Base-by-base conservation (phyloP, 306 rosid genomes). In the Castanopsis chinensis region DNA sequence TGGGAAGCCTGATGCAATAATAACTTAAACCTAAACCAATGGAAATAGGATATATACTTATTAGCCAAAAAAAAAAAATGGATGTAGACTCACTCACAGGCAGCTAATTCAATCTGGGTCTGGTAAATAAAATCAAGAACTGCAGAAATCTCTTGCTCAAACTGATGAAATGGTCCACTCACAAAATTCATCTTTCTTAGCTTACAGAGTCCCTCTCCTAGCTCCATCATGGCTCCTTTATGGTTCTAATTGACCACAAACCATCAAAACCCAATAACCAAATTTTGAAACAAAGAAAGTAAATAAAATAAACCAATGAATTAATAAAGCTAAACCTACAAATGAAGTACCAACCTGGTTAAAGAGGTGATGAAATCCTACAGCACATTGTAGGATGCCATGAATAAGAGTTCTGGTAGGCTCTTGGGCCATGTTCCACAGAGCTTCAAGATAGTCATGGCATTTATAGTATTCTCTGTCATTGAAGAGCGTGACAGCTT, bases 91-190 rank as follows among this genome's bases (percentile, higher is more conserved):
- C 61, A 89, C 99, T 87, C 83, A 92, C 97, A 92, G 23, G 99
- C 99, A 54, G 99, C 99, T 76, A 92, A 78, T 80, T 94, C 97
- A 51, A 94, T 94, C 85, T 94, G 99, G n/a, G 97, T 94, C 20
- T 86, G 83, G 83, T 91, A 94, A 79, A 92, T 86, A 56, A 94
- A 94, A 21, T 94, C 90, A 55, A 94, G 81, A 74, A 81, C 91
- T 13, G 88, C 91, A 79, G 97, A 88, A 83, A 90, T 91, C 60
- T 94, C 97, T 80, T 80, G 86, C 84, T 94, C 97, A 82, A 94
- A 91, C 80, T 83, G 78, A 51, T 77, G 80, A 78, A 94, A 94
- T 0, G 99, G 95, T 17, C 97, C 97, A 11, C 79, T 84, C 77
- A 79, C 78, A 76, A 92, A 92, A 6, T 87, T 89, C 95, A 94